Evolutionary conservation across 805 yeast genomes (phyloP), one percentile per base, ranked within the genome.

Genomic region (Starmerella davenportii): DNA sequence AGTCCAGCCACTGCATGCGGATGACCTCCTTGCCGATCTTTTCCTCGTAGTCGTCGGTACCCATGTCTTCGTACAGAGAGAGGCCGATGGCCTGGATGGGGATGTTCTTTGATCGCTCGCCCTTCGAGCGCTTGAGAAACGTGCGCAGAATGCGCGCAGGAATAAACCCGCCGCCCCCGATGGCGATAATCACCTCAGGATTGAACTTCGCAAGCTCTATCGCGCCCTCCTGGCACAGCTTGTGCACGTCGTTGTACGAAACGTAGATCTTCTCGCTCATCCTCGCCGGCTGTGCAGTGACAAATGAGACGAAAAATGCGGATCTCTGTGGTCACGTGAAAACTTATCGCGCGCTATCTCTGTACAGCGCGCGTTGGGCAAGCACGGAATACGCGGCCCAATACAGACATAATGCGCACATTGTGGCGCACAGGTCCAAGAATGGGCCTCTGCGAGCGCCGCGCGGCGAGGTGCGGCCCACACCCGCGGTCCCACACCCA

Each of bases 131-230:
- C 60, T 85, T 87, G 49, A 87, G 65, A 60, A 87, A 90, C 2
- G 96, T 76, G 59, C 98, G 74, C 57, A 87, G 68, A 61, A 90
- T 90, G 58, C 98, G 74, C 7, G 98, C 95, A 21, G 96, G 98
- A 42, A 87, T 90, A 59, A 87, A 81, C 2, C 96, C 98, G 56
- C 98, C 94, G 51, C 94, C 94, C 54, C 67, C 98, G 53, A 87
- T 82, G 49, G 96, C 95, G 45, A 87, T 80, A 61, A 85, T 80
- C 42, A 81, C 68, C 58, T 85, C 93, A 30, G 94, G 93, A 51
- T 80, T 72, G 64, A 81, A 76, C 42, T 57, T 63, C 51, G 64
- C 59, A 50, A 76, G 65, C 38, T 62, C 57, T 29, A 56, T 64
- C 9, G 81, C 79, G 13, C 72, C 64, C 53, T 70, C 67, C 60